Percentiles rank a stretch among this genome's conserved stretches.
Conservation (phyloP, 331 rosid genomes). For the Phaseolus coccineus region DNA sequence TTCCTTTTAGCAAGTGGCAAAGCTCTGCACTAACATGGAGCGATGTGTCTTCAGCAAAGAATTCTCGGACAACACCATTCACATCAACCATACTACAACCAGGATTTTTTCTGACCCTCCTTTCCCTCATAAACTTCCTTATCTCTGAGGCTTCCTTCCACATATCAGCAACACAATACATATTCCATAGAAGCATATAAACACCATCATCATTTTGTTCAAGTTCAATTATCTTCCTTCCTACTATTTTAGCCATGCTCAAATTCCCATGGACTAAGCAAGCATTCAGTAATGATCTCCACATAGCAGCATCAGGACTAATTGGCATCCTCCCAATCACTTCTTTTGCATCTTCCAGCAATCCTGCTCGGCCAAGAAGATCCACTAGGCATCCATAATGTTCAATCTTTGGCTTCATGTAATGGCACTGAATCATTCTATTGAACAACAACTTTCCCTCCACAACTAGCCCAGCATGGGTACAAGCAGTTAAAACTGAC, state of each 20-base stretch:
- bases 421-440: constrained; percentile 40
- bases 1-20: constrained; percentile 24
- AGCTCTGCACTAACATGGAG: constrained; percentile 33
- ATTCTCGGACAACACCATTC: constrained; percentile 39
- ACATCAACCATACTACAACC: constrained; percentile 39
- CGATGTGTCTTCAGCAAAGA: constrained; percentile 22
- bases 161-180: constrained; percentile 38
- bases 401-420: constrained; percentile 38
- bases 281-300: constrained; percentile 42
- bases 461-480: constrained; percentile 39
- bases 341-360: constrained; percentile 40
- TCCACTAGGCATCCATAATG: constrained; percentile 44
- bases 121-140: constrained; percentile 35
- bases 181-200: constrained; percentile 40
- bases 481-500: constrained; percentile 43
- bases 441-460: constrained; percentile 37
- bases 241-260: constrained; percentile 39
- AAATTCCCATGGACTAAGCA: constrained; percentile 38
- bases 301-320: constrained; percentile 40
- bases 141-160: constrained; percentile 43
- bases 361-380: constrained; percentile 39
- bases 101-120: constrained; percentile 36
- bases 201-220: constrained; percentile 44
- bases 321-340: constrained; percentile 35
- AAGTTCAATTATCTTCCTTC: constrained; percentile 45